phyloP scores from a whole-genome alignment of 495 filamentous ascomycete genomes.

The Lentithecium fluviatile region DNA sequence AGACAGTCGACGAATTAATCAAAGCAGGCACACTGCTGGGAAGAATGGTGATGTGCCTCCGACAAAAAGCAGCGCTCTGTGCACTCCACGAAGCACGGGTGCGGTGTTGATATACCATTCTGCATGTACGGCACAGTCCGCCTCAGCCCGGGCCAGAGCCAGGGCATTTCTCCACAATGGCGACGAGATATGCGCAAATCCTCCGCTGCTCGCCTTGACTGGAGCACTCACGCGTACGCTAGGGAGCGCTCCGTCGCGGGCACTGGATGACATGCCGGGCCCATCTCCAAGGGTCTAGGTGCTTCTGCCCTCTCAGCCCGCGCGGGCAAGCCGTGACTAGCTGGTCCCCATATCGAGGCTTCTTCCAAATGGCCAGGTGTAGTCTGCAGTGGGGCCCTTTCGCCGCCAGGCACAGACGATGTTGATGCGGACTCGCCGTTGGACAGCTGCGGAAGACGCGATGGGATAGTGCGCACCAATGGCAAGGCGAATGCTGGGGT shows the following conservation, averaged over 20 bases:
- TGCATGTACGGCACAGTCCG: background rate
- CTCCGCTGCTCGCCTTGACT: background rate
- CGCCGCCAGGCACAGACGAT: background rate
- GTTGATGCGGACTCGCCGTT: conserved; percentile 14
- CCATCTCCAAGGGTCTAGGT: conserved; percentile 5
- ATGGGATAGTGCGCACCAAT: conserved; percentile 4
- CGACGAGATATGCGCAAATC: conserved; percentile 9
- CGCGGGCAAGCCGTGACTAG: conserved; percentile 4
- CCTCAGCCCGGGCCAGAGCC: background rate
- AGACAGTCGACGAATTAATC: too few relatives aligned
- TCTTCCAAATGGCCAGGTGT: background rate
- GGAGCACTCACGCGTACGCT: background rate
- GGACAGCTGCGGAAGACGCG: conserved; percentile 8
- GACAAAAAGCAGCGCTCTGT: too few relatives aligned
- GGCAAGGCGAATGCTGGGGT: conserved; percentile 1
- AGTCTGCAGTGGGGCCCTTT: background rate
- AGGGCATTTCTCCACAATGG: conserved; percentile 13
- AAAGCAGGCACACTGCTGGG: too few relatives aligned
- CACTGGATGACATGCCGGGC: conserved; percentile 12
- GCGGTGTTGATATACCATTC: conserved; percentile 3
- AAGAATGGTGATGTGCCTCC: too few relatives aligned
- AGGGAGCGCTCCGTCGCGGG: background rate
- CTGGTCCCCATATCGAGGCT: background rate
- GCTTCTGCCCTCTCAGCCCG: background rate
- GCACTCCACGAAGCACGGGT: conserved; percentile 7